Base-by-base conservation (phyloP, 116 monocot species). In the Trichopus zeylanicus region DNA sequence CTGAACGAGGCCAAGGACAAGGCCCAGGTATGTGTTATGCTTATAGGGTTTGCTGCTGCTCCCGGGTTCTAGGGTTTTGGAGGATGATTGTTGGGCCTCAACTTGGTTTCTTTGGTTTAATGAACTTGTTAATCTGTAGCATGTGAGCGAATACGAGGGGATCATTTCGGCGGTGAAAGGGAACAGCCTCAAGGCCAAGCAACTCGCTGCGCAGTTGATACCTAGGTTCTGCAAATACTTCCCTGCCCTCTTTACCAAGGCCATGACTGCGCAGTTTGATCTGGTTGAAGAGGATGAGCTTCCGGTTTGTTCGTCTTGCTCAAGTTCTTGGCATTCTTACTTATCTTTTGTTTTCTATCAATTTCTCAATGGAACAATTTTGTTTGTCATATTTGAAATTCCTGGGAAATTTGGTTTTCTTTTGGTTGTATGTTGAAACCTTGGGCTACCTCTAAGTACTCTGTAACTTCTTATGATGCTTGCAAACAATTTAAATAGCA, bases 1-100 rank as follows among this genome's bases (percentile, higher is more conserved):
- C 90, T 97, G 26, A 90, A 75, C 76, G 87, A 97, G 67, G 90
- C 91, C 27, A 81, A 87, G 66, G 91, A 97, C 67, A 97, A 97
- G 70, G 67, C 90, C 27, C 76, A 79, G 84, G 95, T 90, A 12
- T 19, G 18, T 31, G 20, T 15, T 31, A n/a, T n/a, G n/a, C n/a
- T n/a, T n/a, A n/a, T n/a, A 16, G 19, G 51, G 27, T 42, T 23
- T 23, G 55, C 42, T 29, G 18, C 21, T 13, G 11, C 15, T 51
- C 31, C 64, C n/a, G n/a, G 12, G 63, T 70, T 54, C 32, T 79
- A 42, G 58, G 63, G 58, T 55, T 57, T 72, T 62, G 38, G 23
- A 27, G n/a, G 52, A 20, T 22, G 18, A n/a, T 51, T 9, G 32
- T 13, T 31, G 25, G 37, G 24, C 0, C 66, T 53, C n/a, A n/a